These are phyloP conservation scores for Paraglomus occultum DNA, from an alignment of 192 early-diverging fungal species.

Conservation along the genomic window DNA sequence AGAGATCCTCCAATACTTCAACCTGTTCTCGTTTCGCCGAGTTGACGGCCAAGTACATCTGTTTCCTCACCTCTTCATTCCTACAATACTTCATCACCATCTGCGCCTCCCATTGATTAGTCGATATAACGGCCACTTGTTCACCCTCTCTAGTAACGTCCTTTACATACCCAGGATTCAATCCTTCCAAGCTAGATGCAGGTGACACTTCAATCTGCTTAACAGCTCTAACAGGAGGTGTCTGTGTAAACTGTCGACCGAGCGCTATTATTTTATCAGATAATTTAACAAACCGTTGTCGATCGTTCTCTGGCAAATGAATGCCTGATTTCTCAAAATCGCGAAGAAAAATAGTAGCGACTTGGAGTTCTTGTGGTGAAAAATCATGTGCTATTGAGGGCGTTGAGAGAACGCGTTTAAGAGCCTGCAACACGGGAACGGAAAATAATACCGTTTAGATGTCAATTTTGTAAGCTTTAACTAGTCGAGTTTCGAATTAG, in stretches of 20 bases:
- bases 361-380: slow-evolving; percentile 66
- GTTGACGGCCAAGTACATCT: slow-evolving; percentile 77
- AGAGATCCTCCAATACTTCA: slow-evolving; percentile 65
- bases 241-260: slow-evolving; percentile 71
- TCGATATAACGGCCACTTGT: slow-evolving; percentile 55
- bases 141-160: slow-evolving; percentile 33
- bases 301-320: slow-evolving; percentile 66
- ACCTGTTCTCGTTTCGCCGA: slow-evolving; percentile 64
- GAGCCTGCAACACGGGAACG: slow-evolving; percentile 41
- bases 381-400: slow-evolving; percentile 53
- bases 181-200: slow-evolving; percentile 39
- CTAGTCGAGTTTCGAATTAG: not conserved
- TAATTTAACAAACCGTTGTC: slow-evolving; percentile 74
- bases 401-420: slow-evolving; percentile 65
- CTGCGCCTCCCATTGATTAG: slow-evolving; percentile 55
- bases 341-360: slow-evolving; percentile 75
- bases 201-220: slow-evolving; percentile 40
- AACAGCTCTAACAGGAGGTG: slow-evolving; percentile 36
- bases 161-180: slow-evolving; percentile 38
- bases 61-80: slow-evolving; percentile 62
- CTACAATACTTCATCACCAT: slow-evolving; percentile 64
- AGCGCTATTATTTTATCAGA: slow-evolving; percentile 79
- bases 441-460: too few species aligned
- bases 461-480: too few species aligned
- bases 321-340: slow-evolving; percentile 98